phyloP scores from a whole-genome alignment of 2,329 filamentous ascomycete species.

The Verticillium nubilum region DNA sequence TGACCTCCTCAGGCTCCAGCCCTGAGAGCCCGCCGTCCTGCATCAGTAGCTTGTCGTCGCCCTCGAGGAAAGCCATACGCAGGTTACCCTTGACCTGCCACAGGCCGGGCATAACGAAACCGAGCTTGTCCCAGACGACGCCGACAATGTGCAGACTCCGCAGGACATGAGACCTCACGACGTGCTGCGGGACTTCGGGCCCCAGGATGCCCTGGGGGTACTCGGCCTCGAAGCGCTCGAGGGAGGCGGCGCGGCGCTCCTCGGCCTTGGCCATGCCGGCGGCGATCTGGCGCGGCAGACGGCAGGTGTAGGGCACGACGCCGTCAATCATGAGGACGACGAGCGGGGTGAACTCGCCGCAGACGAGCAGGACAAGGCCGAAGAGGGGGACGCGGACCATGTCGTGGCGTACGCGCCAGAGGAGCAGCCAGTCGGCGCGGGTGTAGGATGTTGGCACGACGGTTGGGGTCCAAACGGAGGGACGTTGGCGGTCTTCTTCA shows the following conservation, averaged over 20 bases:
- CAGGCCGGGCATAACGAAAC: slow-evolving; percentile 40
- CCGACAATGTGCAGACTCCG: slow-evolving; percentile 39
- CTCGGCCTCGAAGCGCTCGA: slow-evolving; percentile 32
- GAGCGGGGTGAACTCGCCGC: slow-evolving; percentile 82
- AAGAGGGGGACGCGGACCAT: slow-evolving; percentile 75
- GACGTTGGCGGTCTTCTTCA: slow-evolving; percentile 50
- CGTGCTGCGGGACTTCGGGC: slow-evolving; percentile 17
- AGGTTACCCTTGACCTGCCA: slow-evolving; percentile 47
- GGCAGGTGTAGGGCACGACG: slow-evolving; percentile 74
- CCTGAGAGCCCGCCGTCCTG: slow-evolving; percentile 54
- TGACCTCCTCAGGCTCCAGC: slow-evolving; percentile 59
- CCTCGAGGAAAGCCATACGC: slow-evolving; percentile 57
- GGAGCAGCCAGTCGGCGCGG: slow-evolving; percentile 66
- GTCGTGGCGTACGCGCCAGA: slow-evolving; percentile 65
- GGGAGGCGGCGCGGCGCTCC: slow-evolving; percentile 41
- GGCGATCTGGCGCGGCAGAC: slow-evolving; percentile 70
- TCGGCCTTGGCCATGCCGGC: slow-evolving; percentile 51
- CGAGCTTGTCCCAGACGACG: slow-evolving; percentile 43
- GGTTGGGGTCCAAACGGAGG: slow-evolving; percentile 28
- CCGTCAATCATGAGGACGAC: slow-evolving; percentile 65
- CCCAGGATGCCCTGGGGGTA: slow-evolving; percentile 29
- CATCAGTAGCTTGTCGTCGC: slow-evolving; percentile 66
- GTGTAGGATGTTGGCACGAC: slow-evolving; percentile 34
- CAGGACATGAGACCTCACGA: slow-evolving; percentile 27
- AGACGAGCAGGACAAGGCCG: slow-evolving; percentile 65